These are phyloP conservation scores for Hanseniaspora singularis DNA, from an alignment of 805 yeast genomes.

Conservation along the genomic window DNA sequence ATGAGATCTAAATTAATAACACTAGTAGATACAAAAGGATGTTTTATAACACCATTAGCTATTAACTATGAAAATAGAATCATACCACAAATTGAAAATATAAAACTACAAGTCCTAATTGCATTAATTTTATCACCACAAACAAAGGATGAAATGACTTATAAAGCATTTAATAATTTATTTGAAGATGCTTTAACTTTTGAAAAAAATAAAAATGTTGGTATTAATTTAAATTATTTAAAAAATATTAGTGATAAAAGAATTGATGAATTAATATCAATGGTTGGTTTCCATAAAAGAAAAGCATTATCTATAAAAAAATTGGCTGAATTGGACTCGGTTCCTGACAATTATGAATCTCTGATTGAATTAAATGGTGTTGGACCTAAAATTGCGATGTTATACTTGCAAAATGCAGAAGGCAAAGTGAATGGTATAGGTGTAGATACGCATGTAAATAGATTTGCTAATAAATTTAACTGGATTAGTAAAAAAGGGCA, in stretches of 20 bases:
- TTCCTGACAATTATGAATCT: slow-evolving; percentile 1
- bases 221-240: neutral
- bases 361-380: slow-evolving; percentile 2
- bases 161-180: slow-evolving; percentile 6
- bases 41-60: slow-evolving; percentile 4
- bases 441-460: slow-evolving; percentile 14
- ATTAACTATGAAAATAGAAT: slow-evolving; percentile 6
- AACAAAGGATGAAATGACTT: slow-evolving; percentile 13
- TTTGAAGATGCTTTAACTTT: slow-evolving; percentile 1
- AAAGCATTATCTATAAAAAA: slow-evolving; percentile 8
- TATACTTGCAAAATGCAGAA: slow-evolving; percentile 7
- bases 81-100: neutral
- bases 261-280: slow-evolving; percentile 1
- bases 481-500: neutral
- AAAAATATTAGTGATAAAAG: neutral
- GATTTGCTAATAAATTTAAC: slow-evolving; percentile 13
- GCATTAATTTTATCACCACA: slow-evolving; percentile 10
- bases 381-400: slow-evolving; percentile 9
- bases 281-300: slow-evolving; percentile 11
- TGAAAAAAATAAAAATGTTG: neutral
- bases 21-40: slow-evolving; percentile 9
- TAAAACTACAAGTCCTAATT: slow-evolving; percentile 5
- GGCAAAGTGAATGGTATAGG: slow-evolving; percentile 11
- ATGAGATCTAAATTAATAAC: slow-evolving; percentile 2
- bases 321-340: neutral